phyloP scores from a whole-genome alignment of 495 filamentous ascomycete genomes.

The Aspergillus ostianus region DNA sequence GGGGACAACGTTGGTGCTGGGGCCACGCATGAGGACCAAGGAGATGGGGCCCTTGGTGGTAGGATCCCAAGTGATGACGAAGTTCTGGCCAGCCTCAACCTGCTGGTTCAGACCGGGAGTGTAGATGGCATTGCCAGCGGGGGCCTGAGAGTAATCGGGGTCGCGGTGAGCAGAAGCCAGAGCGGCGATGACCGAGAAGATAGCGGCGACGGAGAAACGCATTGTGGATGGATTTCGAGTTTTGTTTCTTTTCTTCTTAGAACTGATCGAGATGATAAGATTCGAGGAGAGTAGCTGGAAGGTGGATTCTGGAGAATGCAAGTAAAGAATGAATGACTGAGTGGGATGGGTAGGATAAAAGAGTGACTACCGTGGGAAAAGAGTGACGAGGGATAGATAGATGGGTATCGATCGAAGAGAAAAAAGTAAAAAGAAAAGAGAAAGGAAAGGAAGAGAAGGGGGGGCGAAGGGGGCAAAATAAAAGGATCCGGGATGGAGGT shows the following conservation, averaged over 20 bases:
- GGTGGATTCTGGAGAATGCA: constrained; percentile 23
- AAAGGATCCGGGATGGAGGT: constrained; percentile 2
- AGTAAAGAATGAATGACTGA: constrained; percentile 30
- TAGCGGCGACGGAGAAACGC: constrained; percentile 47
- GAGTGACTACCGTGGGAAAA: constrained; percentile 26
- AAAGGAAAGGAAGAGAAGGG: constrained; percentile 17
- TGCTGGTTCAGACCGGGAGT: constrained; percentile 50
- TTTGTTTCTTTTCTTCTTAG: constrained; percentile 16
- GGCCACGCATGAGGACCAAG: constrained; percentile 62
- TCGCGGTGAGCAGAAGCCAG: constrained; percentile 44
- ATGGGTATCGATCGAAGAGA: constrained; percentile 2
- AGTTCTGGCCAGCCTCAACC: constrained; percentile 55
- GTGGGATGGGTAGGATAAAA: constrained; percentile 23
- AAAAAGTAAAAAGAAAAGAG: constrained; percentile 9
- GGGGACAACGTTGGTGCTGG: constrained; percentile 53
- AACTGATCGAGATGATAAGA: constrained; percentile 19
- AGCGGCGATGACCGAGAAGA: constrained; percentile 39
- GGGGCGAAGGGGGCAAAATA: constrained; percentile 3
- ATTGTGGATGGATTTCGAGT: constrained; percentile 34
- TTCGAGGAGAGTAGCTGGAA: constrained; percentile 17
- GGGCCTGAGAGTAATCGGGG: constrained; percentile 46
- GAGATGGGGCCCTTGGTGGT: constrained; percentile 51
- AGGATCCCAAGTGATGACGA: constrained; percentile 60
- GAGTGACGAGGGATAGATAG: constrained; percentile 12
- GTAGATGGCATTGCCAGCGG: constrained; percentile 57